Evolutionary conservation across 192 early-diverging fungal genomes (phyloP).

Genomic region (Coemansia sp.): DNA sequence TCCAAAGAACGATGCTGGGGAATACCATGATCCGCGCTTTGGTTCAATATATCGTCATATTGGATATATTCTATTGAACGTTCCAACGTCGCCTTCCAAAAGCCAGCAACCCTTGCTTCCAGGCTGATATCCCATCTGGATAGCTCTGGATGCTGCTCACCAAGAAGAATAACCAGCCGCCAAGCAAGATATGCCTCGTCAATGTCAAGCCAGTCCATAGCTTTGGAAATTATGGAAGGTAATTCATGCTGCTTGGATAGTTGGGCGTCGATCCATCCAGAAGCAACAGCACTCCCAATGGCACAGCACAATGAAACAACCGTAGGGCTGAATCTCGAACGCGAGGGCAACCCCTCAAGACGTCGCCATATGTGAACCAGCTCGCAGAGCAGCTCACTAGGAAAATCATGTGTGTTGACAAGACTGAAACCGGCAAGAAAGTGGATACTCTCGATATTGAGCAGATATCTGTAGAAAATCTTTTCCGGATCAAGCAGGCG

Average conservation of each 20-base stretch:
- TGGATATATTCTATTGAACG: conserved; percentile 8
- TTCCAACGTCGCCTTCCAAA: conserved; percentile 10
- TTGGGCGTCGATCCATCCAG: conserved; percentile 17
- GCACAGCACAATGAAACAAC: conserved; percentile 17
- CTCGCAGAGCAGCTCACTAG: conserved; percentile 14
- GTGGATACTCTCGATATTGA: background rate
- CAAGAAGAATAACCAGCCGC: conserved; percentile 20
- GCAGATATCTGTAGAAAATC: conserved; percentile 16
- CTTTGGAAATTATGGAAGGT: conserved; percentile 2
- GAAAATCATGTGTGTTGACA: conserved; percentile 13
- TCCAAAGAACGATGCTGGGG: conserved; percentile 2
- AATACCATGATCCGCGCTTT: background rate
- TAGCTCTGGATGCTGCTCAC: conserved; percentile 6
- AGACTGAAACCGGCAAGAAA: conserved; percentile 12
- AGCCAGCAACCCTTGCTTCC: conserved; percentile 8
- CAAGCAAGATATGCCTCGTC: conserved; percentile 43
- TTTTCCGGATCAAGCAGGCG: conserved; percentile 29
- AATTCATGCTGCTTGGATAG: conserved; percentile 7
- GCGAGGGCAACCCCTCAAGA: conserved; percentile 18
- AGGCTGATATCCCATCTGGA: conserved; percentile 9
- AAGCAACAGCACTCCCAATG: conserved; percentile 20
- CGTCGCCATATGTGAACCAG: conserved; percentile 19
- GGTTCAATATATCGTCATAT: background rate
- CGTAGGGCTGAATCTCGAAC: conserved; percentile 20
- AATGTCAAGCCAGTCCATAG: conserved; percentile 23